phyloP scores from a whole-genome alignment of 208 protist species.

The Leishmania tropica region DNA sequence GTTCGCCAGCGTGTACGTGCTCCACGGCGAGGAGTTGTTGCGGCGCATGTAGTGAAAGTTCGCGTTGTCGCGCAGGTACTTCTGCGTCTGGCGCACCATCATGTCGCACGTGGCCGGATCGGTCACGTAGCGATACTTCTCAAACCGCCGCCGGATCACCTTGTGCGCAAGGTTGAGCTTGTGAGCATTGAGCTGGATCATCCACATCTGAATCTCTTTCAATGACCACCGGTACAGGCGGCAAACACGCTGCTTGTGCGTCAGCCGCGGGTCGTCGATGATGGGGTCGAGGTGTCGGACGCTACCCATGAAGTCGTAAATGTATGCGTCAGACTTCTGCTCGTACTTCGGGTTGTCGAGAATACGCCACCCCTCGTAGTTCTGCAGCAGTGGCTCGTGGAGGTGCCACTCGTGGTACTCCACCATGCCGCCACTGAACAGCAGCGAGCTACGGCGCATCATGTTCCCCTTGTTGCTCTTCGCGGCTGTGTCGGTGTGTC shows the following conservation, averaged over 20 bases:
- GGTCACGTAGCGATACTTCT: constrained; percentile 90
- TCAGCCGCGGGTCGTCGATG: constrained; percentile 92
- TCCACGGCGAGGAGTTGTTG: constrained; percentile 85
- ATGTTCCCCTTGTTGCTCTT: constrained; percentile 25
- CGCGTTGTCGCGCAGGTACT: constrained; percentile 89
- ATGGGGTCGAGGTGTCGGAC: constrained; percentile 91
- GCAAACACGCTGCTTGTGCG: constrained; percentile 92
- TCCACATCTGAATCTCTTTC: constrained; percentile 90
- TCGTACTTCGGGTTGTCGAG: constrained; percentile 91
- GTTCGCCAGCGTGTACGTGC: constrained; percentile 82
- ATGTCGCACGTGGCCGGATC: constrained; percentile 91
- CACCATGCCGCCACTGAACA: constrained; percentile 84
- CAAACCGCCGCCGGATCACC: constrained; percentile 85
- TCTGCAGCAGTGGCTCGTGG: constrained; percentile 88
- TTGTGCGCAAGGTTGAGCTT: constrained; percentile 93
- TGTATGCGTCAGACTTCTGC: constrained; percentile 75
- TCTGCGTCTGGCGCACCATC: constrained; percentile 93
- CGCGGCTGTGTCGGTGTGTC: not conserved
- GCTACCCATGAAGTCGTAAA: constrained; percentile 79
- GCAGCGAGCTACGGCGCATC: constrained; percentile 76
- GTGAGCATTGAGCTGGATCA: constrained; percentile 84
- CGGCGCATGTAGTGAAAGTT: constrained; percentile 83
- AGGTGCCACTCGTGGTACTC: constrained; percentile 94
- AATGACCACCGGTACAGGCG: constrained; percentile 90
- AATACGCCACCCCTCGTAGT: constrained; percentile 94